A percentile compares a stretch with the other conserved stretches of the same genome.
Evolutionary conservation across 345 rosid genomes (phyloP).

Genomic region (Salix dunnii): DNA sequence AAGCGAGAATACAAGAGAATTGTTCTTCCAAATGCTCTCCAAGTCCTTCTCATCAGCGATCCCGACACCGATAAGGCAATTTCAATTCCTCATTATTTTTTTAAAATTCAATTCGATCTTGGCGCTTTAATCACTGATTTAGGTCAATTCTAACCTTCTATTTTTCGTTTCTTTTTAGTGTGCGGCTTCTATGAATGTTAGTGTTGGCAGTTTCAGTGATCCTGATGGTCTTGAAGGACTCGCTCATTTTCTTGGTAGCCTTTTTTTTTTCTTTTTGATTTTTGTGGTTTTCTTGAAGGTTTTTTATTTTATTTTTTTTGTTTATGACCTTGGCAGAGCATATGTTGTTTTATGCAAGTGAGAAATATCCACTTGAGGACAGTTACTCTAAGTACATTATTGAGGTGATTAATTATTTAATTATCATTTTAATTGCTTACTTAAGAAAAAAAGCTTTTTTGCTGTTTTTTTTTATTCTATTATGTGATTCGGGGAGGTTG

Average conservation of each 20-base stretch:
- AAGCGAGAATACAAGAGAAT: slow-evolving; percentile 64
- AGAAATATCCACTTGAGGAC: slow-evolving; percentile 81
- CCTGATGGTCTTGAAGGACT: slow-evolving; percentile 87
- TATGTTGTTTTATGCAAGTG: slow-evolving; percentile 93
- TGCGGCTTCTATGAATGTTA: slow-evolving; percentile 88
- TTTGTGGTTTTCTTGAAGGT: background rate
- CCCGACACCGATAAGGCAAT: slow-evolving; percentile 81
- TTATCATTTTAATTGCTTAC: too few species aligned
- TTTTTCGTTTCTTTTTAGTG: slow-evolving; percentile 37
- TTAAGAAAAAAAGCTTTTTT: too few species aligned
- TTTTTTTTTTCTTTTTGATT: background rate
- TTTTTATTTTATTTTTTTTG: background rate
- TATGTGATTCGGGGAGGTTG: too few species aligned
- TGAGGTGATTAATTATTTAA: slow-evolving; percentile 46
- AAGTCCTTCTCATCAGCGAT: slow-evolving; percentile 78
- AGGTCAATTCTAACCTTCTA: background rate
- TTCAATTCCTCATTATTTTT: background rate
- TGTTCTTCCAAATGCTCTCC: slow-evolving; percentile 64
- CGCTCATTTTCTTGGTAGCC: slow-evolving; percentile 85
- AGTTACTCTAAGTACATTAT: slow-evolving; percentile 76
- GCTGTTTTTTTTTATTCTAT: too few species aligned
- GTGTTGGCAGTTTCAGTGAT: slow-evolving; percentile 75
- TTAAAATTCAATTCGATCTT: background rate
- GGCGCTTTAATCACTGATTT: background rate
- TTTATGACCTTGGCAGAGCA: slow-evolving; percentile 57